These are phyloP conservation scores for Dictyostelium purpureum DNA, from an alignment of 78 protist species.

Conservation along the genomic window DNA sequence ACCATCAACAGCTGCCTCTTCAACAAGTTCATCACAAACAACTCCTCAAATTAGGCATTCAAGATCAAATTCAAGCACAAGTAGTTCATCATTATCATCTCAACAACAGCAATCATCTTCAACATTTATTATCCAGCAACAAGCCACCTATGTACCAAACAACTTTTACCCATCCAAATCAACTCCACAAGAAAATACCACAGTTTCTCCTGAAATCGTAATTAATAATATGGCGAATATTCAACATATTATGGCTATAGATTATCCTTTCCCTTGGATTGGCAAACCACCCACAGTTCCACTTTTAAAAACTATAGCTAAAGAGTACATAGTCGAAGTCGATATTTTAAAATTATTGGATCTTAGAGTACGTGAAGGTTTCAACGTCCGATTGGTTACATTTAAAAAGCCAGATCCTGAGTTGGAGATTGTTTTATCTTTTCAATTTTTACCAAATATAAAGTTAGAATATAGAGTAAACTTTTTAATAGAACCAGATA, in stretches of 20 bases:
- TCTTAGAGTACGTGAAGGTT: conserved; percentile 61
- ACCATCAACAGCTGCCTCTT: background rate
- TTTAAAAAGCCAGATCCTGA: conserved; percentile 56
- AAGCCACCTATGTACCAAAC: background rate
- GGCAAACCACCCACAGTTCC: conserved; percentile 74
- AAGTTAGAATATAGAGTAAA: conserved; percentile 48
- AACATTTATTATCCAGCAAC: background rate
- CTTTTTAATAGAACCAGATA: background rate
- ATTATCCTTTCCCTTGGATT: conserved; percentile 69
- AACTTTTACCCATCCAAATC: conserved; percentile 44
- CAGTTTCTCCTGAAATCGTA: conserved; percentile 25
- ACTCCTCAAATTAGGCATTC: background rate
- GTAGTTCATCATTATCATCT: too few species aligned
- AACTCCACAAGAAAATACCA: conserved; percentile 28
- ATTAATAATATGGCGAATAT: conserved; percentile 50
- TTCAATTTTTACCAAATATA: conserved; percentile 55
- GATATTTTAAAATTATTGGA: conserved; percentile 55
- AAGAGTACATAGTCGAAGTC: conserved; percentile 53
- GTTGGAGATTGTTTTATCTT: conserved; percentile 19
- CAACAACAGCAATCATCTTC: background rate
- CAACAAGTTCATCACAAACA: background rate
- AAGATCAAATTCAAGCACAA: background rate
- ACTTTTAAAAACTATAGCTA: conserved; percentile 1
- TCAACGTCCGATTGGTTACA: conserved; percentile 28
- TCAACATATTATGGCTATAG: conserved; percentile 57